These are phyloP conservation scores for Elaeis guineensis DNA, from an alignment of 176 grass and related monocot genomes.

Conservation along the genomic window DNA sequence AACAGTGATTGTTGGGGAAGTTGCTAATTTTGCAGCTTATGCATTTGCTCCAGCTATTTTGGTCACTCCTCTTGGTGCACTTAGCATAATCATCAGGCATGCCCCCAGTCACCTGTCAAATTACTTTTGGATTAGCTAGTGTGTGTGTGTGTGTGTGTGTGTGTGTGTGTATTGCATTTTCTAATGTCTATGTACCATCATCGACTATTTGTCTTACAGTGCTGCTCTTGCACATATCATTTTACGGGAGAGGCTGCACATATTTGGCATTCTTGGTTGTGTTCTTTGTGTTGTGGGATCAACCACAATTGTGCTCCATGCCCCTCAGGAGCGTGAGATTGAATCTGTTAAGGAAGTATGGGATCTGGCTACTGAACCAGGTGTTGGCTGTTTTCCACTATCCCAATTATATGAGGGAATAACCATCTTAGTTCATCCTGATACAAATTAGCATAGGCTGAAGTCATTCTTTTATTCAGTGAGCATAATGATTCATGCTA, in stretches of 20 bases:
- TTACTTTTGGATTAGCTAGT: conserved; percentile 3
- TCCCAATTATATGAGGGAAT: no score
- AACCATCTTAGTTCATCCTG: no score
- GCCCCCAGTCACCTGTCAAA: not conserved
- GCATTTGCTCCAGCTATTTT: conserved; percentile 85
- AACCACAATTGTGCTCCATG: conserved; percentile 82
- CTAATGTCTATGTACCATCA: not conserved
- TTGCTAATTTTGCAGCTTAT: conserved; percentile 86
- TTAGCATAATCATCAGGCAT: conserved; percentile 88
- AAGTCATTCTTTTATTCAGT: no score
- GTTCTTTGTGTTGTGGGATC: conserved; percentile 78
- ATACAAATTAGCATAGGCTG: no score
- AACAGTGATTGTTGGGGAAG: conserved; percentile 81
- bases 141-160: not conserved
- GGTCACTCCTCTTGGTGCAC: conserved; percentile 83
- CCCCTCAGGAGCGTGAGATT: conserved; percentile 66
- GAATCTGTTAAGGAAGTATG: conserved; percentile 72
- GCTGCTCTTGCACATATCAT: conserved; percentile 68
- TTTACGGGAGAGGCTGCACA: conserved; percentile 64
- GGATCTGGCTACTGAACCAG: conserved; percentile 83
- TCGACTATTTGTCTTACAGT: conserved; percentile 16
- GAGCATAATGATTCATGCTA: not conserved
- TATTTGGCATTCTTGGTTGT: conserved; percentile 75
- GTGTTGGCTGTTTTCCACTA: conserved; percentile 25
- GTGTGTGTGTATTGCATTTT: not conserved